Evolutionary conservation across 805 yeast genomes (phyloP).

Genomic region (Kazachstania taianensis): DNA sequence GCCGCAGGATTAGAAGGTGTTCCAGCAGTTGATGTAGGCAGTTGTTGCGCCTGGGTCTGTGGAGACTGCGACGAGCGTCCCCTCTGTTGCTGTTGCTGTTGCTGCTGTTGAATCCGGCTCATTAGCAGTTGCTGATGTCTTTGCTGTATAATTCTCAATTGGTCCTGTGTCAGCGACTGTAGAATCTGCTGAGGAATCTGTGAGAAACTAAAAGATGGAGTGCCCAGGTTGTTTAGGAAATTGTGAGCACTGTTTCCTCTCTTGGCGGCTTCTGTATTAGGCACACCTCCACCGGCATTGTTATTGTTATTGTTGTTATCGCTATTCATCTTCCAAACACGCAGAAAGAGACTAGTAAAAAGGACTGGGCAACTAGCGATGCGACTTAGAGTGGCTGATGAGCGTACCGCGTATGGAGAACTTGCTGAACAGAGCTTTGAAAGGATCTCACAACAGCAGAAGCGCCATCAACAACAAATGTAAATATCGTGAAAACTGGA

Average conservation of each 20-base stretch:
- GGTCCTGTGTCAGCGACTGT: conserved; percentile 25
- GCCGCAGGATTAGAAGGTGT: conserved; percentile 1
- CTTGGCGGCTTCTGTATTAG: neutral
- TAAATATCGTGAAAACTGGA: too few species aligned
- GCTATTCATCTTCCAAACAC: too few species aligned
- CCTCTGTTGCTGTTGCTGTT: conserved; percentile 15
- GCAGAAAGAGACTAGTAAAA: too few species aligned
- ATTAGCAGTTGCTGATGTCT: conserved; percentile 26
- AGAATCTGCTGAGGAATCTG: conserved; percentile 27
- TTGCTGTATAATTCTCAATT: conserved; percentile 27
- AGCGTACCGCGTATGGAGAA: too few species aligned
- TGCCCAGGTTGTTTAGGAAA: conserved; percentile 25
- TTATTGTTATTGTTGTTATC: conserved; percentile 3
- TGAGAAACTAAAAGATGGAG: conserved; percentile 26
- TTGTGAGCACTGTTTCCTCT: conserved; percentile 4
- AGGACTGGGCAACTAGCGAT: too few species aligned
- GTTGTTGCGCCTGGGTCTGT: conserved; percentile 1
- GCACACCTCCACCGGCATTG: neutral
- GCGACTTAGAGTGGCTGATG: too few species aligned
- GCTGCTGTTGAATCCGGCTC: conserved; percentile 23
- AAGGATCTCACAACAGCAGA: too few species aligned
- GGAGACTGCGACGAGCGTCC: conserved; percentile 3
- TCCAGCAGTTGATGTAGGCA: neutral
- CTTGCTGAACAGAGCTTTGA: too few species aligned
- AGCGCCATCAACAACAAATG: too few species aligned